phyloP scores from a whole-genome alignment of 2,329 filamentous ascomycete species.

The Immersiporthe knoxdaviesiana region DNA sequence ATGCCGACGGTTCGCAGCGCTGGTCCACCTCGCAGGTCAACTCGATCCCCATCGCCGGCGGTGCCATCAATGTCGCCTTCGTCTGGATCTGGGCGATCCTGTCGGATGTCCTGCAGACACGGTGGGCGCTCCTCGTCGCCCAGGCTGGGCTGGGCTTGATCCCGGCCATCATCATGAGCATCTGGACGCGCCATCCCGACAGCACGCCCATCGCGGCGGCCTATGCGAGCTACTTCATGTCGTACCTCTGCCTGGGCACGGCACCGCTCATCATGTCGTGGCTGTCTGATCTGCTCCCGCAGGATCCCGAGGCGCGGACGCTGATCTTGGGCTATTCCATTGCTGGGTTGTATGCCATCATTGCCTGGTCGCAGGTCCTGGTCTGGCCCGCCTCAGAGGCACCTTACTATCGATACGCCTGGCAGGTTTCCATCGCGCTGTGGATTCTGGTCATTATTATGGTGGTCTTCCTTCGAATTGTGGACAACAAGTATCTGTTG shows the following conservation, averaged over 20 bases:
- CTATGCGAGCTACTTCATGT: constrained; percentile 57
- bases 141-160: constrained; percentile 52
- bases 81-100: constrained; percentile 59
- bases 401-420: constrained; percentile 53
- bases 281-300: constrained; percentile 51
- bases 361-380: constrained; percentile 55
- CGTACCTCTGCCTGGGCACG: constrained; percentile 51
- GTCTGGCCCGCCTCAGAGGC: constrained; percentile 56
- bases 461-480: constrained; percentile 46
- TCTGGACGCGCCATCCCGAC: constrained; percentile 53
- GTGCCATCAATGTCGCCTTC: constrained; percentile 52
- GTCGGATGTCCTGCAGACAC: constrained; percentile 52
- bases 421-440: constrained; percentile 51
- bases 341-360: constrained; percentile 53
- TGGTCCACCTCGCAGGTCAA: constrained; percentile 52
- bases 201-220: constrained; percentile 48
- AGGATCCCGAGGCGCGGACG: constrained; percentile 53
- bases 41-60: constrained; percentile 51
- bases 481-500: constrained; percentile 48
- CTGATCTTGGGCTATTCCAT: constrained; percentile 54
- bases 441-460: constrained; percentile 50
- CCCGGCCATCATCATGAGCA: constrained; percentile 54
- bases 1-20: constrained; percentile 44
- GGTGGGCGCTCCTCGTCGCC: constrained; percentile 54
- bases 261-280: constrained; percentile 57